Evolutionary conservation across 179 eudicot species (phyloP), one percentile per base, ranked within the genome.

Genomic region (Silene noctiflora): DNA sequence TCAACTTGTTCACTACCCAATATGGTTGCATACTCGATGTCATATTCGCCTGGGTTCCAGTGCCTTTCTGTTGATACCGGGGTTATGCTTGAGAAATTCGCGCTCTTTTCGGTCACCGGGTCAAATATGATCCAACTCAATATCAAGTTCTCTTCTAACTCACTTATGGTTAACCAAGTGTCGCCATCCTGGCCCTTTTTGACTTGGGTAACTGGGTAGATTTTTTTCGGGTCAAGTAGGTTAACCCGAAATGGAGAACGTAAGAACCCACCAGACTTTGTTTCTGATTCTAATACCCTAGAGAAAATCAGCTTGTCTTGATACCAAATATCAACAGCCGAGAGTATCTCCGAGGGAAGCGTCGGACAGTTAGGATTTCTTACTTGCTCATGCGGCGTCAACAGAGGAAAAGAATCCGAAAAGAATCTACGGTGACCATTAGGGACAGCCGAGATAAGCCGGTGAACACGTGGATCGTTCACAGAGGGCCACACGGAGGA

Each of bases 61-160:
- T 85, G 84, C 75, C 84, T 84, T 69, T 80, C 75, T 12, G 84
- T 78, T 12, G 79, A 80, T 27, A 92, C 91, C 0, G 93, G 87
- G n/a, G 66, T 76, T 10, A 42, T 2, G 65, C 87, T 88, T 4
- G 96, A 88, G 6, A 92, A 13, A 31, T 88, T 86, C 0, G 79
- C 89, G 6, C 91, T 87, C 20, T 81, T 67, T 9, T 83, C 80
- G 9, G 51, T 80, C 29, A 70, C 27, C 67, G 96, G 93, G 79
- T 90, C 89, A 51, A 86, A 83, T 19, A 92, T 13, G 67, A 92
- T 80, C 97, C 96, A 92, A 80, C 91, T 92, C 80, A 92, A n/a
- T 4, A 81, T 83, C 74, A 92, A 2, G 8, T 77, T 78, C 56
- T 82, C 72, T 14, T 83, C 81, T 35, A 86, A 55, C 6, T 70